Percentiles rank a stretch among this genome's conserved stretches.
Conservation (phyloP, 768 basidiomycete species). For the Clathrus columnatus region DNA sequence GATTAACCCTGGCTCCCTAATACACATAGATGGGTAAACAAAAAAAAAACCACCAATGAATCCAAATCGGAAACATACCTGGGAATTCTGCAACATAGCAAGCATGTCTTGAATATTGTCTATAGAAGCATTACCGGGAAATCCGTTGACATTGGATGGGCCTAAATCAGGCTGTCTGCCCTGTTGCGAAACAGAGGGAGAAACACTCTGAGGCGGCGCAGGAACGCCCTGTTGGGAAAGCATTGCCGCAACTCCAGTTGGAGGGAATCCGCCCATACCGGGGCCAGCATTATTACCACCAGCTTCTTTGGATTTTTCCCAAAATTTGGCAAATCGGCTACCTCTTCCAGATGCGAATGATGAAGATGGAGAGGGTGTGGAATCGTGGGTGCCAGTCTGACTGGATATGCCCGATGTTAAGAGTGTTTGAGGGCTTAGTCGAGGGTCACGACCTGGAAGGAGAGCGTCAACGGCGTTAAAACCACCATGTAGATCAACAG, state of each 20-base stretch:
- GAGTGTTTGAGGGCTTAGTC: constrained; percentile 10
- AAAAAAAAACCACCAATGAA: constrained; percentile 21
- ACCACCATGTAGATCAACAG: constrained; percentile 8
- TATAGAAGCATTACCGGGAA: constrained; percentile 34
- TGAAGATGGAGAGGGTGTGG: constrained; percentile 15
- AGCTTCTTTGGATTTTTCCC: constrained; percentile 52
- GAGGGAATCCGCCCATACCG: neutral
- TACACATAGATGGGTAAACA: constrained; percentile 25
- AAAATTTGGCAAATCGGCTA: constrained; percentile 82
- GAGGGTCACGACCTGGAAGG: constrained; percentile 11
- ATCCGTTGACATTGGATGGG: constrained; percentile 24
- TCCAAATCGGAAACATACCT: constrained; percentile 37
- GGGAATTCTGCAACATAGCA: constrained; percentile 67
- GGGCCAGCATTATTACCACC: constrained; percentile 5
- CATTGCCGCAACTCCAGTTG: neutral
- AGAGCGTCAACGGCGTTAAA: constrained; percentile 19
- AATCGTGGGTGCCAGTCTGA: constrained; percentile 20
- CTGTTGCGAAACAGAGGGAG: constrained; percentile 38
- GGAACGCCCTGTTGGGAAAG: neutral
- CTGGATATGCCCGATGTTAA: constrained; percentile 1
- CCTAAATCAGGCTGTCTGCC: constrained; percentile 36
- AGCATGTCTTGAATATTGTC: constrained; percentile 74
- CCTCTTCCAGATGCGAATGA: constrained; percentile 54
- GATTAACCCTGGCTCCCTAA: constrained; percentile 25
- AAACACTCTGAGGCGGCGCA: constrained; percentile 15